Conservation (phyloP, 2,329 filamentous ascomycete genomes). For the Nemania bipapillata region DNA sequence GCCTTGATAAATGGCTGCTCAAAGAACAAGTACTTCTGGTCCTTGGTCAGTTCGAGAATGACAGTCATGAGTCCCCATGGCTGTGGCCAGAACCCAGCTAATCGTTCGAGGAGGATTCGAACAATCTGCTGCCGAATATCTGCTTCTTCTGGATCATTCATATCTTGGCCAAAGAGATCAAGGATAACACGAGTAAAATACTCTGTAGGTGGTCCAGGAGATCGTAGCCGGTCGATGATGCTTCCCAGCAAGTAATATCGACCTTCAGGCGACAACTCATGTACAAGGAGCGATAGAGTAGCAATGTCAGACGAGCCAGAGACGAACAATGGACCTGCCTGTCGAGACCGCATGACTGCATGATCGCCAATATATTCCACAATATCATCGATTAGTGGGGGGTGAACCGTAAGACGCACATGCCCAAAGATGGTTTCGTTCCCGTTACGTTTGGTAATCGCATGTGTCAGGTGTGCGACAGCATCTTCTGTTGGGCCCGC, state of each 20-base stretch:
- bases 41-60: constrained; percentile 88
- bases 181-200: constrained; percentile 91
- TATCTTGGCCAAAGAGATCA: constrained; percentile 83
- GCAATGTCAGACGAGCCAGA: constrained; percentile 73
- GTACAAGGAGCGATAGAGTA: constrained; percentile 79
- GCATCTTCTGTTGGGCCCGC: constrained; percentile 75
- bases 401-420: constrained; percentile 74
- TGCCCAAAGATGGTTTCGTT: constrained; percentile 73
- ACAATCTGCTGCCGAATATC: constrained; percentile 92
- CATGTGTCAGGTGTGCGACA: constrained; percentile 79
- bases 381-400: constrained; percentile 79
- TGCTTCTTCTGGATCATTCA: constrained; percentile 76
- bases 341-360: constrained; percentile 71
- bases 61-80: constrained; percentile 95
- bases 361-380: constrained; percentile 83
- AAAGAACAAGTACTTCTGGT: constrained; percentile 90
- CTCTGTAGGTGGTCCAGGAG: constrained; percentile 87
- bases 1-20: constrained; percentile 91
- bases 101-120: constrained; percentile 84
- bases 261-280: constrained; percentile 78
- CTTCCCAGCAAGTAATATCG: constrained; percentile 86
- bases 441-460: constrained; percentile 69
- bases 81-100: constrained; percentile 89
- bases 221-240: constrained; percentile 91
- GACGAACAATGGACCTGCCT: constrained; percentile 72